phyloP scores from a whole-genome alignment of 352 stramenopile genomes.

The Globisporangium abappressorium region DNA sequence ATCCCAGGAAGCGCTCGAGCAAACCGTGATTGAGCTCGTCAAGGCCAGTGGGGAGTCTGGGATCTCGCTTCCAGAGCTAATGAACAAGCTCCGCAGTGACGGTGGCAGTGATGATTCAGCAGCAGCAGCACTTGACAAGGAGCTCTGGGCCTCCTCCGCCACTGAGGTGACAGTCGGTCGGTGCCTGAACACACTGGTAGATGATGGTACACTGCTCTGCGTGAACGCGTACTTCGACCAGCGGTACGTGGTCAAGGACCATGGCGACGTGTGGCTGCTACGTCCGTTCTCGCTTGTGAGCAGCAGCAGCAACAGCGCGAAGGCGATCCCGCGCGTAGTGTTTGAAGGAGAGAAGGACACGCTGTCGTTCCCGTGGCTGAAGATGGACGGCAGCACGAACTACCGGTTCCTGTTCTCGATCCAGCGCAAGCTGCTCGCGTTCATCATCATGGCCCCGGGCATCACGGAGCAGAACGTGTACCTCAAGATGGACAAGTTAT shows the following conservation, averaged over 20 bases:
- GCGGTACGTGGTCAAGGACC: constrained; percentile 62
- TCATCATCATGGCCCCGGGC: constrained; percentile 52
- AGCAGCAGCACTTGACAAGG: background rate
- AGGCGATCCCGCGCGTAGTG: constrained; percentile 32
- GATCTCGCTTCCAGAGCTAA: constrained; percentile 30
- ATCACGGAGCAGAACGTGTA: constrained; percentile 58
- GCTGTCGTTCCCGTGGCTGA: constrained; percentile 76
- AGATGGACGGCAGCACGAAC: constrained; percentile 78
- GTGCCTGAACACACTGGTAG: constrained; percentile 47
- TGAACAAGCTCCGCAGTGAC: constrained; percentile 19
- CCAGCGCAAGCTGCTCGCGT: constrained; percentile 66
- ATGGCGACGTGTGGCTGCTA: constrained; percentile 66
- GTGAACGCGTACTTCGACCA: constrained; percentile 73
- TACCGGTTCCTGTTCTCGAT: constrained; percentile 74
- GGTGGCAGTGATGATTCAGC: background rate
- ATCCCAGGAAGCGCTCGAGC: constrained; percentile 20
- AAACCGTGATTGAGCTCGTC: constrained; percentile 29
- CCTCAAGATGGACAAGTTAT: constrained; percentile 50
- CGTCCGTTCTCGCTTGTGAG: constrained; percentile 59
- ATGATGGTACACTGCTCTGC: constrained; percentile 50
- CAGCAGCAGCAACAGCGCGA: constrained; percentile 7
- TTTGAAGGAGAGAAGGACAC: constrained; percentile 80
- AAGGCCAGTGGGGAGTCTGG: constrained; percentile 44
- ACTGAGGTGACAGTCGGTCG: constrained; percentile 19
- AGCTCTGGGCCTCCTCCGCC: background rate